Evolutionary conservation across 768 basidiomycete species (phyloP).

Genomic region (Boletus rubescentipes): DNA sequence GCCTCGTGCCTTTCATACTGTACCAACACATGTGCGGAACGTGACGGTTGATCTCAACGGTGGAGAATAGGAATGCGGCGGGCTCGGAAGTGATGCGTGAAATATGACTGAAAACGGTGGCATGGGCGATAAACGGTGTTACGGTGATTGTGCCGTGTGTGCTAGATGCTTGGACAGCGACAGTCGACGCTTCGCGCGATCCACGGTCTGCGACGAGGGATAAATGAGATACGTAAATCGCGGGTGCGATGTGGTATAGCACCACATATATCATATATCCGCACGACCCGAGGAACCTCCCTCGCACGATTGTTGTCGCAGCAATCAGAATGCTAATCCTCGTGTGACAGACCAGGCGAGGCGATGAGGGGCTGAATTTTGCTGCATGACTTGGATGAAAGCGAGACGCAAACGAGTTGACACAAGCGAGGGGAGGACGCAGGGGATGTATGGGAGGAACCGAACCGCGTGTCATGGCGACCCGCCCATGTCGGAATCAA

Average conservation of each 20-base stretch:
- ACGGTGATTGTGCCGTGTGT: background rate
- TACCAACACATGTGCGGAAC: background rate
- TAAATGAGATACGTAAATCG: background rate
- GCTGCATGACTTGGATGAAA: background rate
- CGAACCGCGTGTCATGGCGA: slow-evolving; percentile 2
- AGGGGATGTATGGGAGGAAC: background rate
- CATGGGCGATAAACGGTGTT: background rate
- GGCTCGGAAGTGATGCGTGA: background rate
- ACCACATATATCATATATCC: background rate
- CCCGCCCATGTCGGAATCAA: background rate
- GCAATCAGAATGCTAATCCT: background rate
- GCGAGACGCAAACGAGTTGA: background rate
- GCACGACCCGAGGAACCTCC: too few relatives aligned
- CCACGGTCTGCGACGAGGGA: background rate
- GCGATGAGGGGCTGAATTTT: background rate
- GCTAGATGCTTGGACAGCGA: background rate
- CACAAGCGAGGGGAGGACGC: background rate
- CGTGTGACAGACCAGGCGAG: background rate
- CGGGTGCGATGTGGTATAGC: background rate
- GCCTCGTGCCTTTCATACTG: slow-evolving; percentile 5
- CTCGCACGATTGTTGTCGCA: background rate
- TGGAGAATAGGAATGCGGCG: background rate
- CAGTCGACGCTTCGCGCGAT: background rate
- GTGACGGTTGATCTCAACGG: background rate
- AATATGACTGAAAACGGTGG: background rate